phyloP scores from a whole-genome alignment of 768 basidiomycete species.

The Galerina sulciceps region DNA sequence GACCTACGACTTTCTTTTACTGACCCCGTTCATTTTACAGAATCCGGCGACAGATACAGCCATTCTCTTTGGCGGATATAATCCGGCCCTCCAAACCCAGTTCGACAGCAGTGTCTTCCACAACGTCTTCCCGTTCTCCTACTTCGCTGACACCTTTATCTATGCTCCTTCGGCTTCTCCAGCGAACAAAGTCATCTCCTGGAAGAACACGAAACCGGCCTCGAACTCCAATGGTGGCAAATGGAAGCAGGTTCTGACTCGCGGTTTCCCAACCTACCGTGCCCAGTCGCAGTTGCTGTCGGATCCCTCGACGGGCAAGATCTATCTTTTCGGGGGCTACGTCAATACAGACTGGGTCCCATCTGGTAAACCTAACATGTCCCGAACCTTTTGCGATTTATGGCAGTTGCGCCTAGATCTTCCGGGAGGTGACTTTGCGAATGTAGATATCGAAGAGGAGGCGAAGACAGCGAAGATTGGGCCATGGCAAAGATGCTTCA shows the following conservation, averaged over 20 bases:
- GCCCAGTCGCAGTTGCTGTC: slow-evolving; percentile 34
- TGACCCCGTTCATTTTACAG: slow-evolving; percentile 14
- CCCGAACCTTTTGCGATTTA: slow-evolving; percentile 38
- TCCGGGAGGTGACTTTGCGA: slow-evolving; percentile 38
- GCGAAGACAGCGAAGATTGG: slow-evolving; percentile 38
- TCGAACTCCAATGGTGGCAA: too few species aligned
- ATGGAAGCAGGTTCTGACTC: slow-evolving; percentile 44
- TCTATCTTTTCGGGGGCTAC: slow-evolving; percentile 43
- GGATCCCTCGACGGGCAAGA: slow-evolving; percentile 38
- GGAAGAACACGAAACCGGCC: slow-evolving; percentile 1
- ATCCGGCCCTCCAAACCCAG: slow-evolving; percentile 29
- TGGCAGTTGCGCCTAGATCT: slow-evolving; percentile 43
- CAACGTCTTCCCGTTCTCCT: slow-evolving; percentile 33
- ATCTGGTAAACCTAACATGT: slow-evolving; percentile 24
- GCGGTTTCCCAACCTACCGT: slow-evolving; percentile 46
- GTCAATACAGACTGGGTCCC: slow-evolving; percentile 42
- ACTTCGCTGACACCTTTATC: slow-evolving; percentile 47
- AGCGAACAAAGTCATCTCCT: neutral
- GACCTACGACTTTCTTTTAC: neutral
- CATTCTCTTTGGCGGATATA: slow-evolving; percentile 45
- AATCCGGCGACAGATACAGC: slow-evolving; percentile 37
- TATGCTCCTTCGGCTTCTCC: slow-evolving; percentile 2
- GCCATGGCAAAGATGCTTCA: slow-evolving; percentile 45
- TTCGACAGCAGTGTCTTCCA: slow-evolving; percentile 23
- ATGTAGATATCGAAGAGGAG: slow-evolving; percentile 41